These are phyloP conservation scores for Decorospora gaudefroyi DNA, from an alignment of 2,329 filamentous ascomycete genomes.

Conservation along the genomic window DNA sequence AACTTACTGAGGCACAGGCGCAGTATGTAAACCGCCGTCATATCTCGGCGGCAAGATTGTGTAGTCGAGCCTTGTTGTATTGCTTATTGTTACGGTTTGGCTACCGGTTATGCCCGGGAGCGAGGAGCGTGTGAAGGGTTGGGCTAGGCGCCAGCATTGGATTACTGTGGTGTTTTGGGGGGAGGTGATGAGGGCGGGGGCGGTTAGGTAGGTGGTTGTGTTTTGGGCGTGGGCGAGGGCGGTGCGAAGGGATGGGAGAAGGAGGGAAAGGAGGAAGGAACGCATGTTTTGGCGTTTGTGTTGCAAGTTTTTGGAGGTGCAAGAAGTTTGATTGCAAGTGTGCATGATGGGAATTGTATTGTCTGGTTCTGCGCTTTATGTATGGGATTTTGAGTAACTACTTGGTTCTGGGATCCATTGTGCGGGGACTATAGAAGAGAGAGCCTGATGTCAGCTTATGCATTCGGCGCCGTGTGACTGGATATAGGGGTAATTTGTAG, in stretches of 20 bases:
- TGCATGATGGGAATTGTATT: no score
- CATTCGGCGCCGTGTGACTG: no score
- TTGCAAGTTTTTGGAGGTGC: background rate
- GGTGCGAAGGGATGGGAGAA: background rate
- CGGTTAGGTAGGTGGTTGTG: constrained; percentile 31
- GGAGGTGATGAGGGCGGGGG: constrained; percentile 42
- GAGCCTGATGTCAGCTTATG: no score
- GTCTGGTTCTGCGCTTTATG: no score
- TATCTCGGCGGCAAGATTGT: constrained; percentile 42
- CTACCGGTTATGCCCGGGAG: constrained; percentile 36
- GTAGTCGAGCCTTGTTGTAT: constrained; percentile 33
- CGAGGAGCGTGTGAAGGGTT: constrained; percentile 32
- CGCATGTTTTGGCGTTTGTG: constrained; percentile 3
- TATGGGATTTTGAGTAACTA: no score
- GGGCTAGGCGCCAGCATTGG: constrained; percentile 44
- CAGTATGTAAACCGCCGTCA: constrained; percentile 42
- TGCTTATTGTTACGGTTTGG: constrained; percentile 24
- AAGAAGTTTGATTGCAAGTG: background rate
- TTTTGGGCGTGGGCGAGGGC: constrained; percentile 4
- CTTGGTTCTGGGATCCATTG: no score
- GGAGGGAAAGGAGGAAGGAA: background rate
- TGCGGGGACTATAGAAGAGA: no score
- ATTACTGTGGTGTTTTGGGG: constrained; percentile 38
- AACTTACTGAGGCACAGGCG: constrained; percentile 37
- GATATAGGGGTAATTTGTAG: background rate